phyloP scores from a whole-genome alignment of 2,329 filamentous ascomycete species.

The Furcasterigmium furcatum region DNA sequence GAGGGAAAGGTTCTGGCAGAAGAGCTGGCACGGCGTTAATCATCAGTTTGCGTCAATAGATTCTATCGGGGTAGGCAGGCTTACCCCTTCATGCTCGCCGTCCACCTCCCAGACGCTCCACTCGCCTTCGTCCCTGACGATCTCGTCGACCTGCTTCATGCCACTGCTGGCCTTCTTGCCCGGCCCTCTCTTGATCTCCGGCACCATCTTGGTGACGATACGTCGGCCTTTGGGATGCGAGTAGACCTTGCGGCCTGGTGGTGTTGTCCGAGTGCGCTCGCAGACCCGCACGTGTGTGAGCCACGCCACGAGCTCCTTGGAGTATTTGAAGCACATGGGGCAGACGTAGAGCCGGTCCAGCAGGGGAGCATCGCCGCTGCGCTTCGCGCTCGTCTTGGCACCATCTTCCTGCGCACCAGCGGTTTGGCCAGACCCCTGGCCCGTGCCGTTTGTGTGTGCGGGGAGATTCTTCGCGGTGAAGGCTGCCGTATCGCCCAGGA shows the following conservation, averaged over 20 bases:
- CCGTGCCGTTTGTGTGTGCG: constrained; percentile 5
- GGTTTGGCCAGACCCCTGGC: constrained; percentile 2
- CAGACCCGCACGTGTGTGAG: constrained; percentile 57
- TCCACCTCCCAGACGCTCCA: constrained; percentile 93
- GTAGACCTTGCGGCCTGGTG: constrained; percentile 75
- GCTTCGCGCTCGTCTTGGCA: constrained; percentile 24
- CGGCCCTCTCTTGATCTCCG: constrained; percentile 22
- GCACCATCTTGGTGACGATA: constrained; percentile 29
- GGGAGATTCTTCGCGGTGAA: constrained; percentile 9
- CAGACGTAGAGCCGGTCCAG: constrained; percentile 80
- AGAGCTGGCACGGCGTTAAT: constrained; percentile 52
- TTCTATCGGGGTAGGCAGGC: too few species aligned
- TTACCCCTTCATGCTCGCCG: constrained; percentile 76
- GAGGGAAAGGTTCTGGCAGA: constrained; percentile 91
- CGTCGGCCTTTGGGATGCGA: constrained; percentile 48
- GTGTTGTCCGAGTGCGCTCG: constrained; percentile 35
- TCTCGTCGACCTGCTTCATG: constrained; percentile 35
- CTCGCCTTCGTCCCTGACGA: constrained; percentile 59
- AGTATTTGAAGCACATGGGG: constrained; percentile 92
- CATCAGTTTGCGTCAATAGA: too few species aligned
- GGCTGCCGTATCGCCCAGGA: constrained; percentile 47
- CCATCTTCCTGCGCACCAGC: constrained; percentile 1
- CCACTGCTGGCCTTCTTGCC: constrained; percentile 31
- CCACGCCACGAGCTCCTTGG: constrained; percentile 58
- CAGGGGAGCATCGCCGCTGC: constrained; percentile 32